Evolutionary conservation across 352 stramenopile species (phyloP), one percentile per base, ranked within the genome.

Genomic region (Paralagenidium karlingii): DNA sequence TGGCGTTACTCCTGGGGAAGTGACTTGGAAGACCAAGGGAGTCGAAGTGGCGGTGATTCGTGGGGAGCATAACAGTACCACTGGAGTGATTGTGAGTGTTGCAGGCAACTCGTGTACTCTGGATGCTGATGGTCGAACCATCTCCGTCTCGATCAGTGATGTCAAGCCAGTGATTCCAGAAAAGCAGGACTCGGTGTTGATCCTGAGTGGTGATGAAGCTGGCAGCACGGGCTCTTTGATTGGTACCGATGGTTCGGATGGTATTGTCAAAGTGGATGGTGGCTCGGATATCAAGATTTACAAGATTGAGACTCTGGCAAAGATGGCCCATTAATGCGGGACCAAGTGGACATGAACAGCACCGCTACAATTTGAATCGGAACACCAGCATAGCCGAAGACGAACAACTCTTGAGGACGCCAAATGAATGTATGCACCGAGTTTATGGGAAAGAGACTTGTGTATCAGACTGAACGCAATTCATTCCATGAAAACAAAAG

Each of bases 251-350:
- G 64, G 62, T 11, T 71, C 76, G 16, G 79, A 92, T 37, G 79
- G 79, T 51, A 92, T 92, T 46, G 79, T 92, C 34, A 92, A 92
- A 65, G 74, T 92, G 13, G 79, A 92, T 38, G 74, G 73, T 38
- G 71, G 70, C 41, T 87, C 77, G 21, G 79, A 92, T 58, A 92
- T 92, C 60, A 92, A 92, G 59, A 89, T 90, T 62, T 92, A 84
- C 52, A 65, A 74, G 18, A 69, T 90, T 38, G 70, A 69, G 24
- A 75, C 66, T 45, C 55, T 92, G 41, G 79, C 76, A 11, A 92
- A 92, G 63, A 63, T 91, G 38, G 73, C 66, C 27, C 71, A 88
- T 62, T 85, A 78, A 81, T n/a, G n/a, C n/a, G n/a, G n/a, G n/a
- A n/a, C n/a, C n/a, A n/a, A n/a, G n/a, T n/a, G n/a, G n/a, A n/a